phyloP scores from a whole-genome alignment of 192 early-diverging fungal species.

The Phlyctochytrium planicorne region DNA sequence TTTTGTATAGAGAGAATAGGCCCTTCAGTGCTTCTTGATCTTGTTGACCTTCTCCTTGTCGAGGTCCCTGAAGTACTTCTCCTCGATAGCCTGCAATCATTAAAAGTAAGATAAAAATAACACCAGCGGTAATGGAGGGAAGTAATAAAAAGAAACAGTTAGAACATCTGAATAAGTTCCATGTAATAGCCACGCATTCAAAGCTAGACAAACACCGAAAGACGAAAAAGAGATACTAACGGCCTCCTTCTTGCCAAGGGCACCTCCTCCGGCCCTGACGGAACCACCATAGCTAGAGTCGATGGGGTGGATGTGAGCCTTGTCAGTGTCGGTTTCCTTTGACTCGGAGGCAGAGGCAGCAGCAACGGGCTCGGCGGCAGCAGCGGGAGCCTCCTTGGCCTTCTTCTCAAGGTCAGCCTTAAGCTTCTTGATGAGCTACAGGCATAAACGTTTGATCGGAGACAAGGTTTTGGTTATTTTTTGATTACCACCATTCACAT shows the following conservation, averaged over 20 bases:
- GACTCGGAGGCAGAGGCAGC: not conserved
- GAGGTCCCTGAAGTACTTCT: constrained; percentile 3
- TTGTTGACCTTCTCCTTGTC: constrained; percentile 1
- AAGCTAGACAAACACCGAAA: not conserved
- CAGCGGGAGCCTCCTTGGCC: not conserved
- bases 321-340: not conserved
- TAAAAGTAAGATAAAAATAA: not conserved
- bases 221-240: not conserved
- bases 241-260: constrained; percentile 8
- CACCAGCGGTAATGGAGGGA: not conserved
- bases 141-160: not conserved
- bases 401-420: not conserved
- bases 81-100: constrained; percentile 1
- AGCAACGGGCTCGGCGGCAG: not conserved
- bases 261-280: constrained; percentile 8
- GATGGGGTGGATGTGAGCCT: not conserved
- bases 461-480: too few species aligned
- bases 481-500: too few species aligned
- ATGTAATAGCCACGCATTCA: not conserved
- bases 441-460: too few species aligned
- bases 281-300: constrained; percentile 6
- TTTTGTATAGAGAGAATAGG: too few species aligned
- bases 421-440: constrained; percentile 9
- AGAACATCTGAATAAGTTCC: not conserved
- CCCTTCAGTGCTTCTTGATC: not conserved